These are phyloP conservation scores for Protomyces gravidus DNA, from an alignment of 1,139 yeast species.

Conservation along the genomic window DNA sequence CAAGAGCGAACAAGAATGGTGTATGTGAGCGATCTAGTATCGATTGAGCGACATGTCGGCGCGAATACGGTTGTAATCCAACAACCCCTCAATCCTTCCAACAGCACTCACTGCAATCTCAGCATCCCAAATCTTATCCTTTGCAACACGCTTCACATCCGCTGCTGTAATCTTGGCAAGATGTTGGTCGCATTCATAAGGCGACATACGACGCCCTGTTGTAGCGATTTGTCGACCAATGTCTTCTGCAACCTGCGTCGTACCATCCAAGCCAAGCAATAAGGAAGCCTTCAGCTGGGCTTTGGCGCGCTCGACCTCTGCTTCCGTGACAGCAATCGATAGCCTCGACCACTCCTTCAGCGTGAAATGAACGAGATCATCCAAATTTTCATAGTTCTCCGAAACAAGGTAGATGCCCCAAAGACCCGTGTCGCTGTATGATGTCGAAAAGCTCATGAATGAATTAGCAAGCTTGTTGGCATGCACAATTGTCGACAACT, in stretches of 20 bases:
- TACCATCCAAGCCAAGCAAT: conserved; percentile 82
- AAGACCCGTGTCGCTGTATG: conserved; percentile 93
- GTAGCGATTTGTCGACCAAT: conserved; percentile 95
- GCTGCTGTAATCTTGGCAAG: conserved; percentile 73
- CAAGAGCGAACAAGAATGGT: too few relatives aligned
- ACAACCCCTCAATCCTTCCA: conserved; percentile 68
- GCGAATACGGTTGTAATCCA: conserved; percentile 52
- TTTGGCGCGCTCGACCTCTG: conserved; percentile 89
- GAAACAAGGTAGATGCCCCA: conserved; percentile 95
- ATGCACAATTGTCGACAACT: conserved; percentile 71
- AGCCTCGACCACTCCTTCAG: conserved; percentile 85
- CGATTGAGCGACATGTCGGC: conserved; percentile 30
- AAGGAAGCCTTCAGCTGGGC: conserved; percentile 91
- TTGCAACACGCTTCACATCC: conserved; percentile 86
- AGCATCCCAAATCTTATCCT: conserved; percentile 67
- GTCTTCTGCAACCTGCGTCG: conserved; percentile 95
- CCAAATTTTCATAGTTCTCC: conserved; percentile 63
- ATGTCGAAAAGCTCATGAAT: conserved; percentile 92
- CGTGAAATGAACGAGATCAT: conserved; percentile 67
- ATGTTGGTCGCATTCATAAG: conserved; percentile 83
- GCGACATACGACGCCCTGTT: conserved; percentile 83
- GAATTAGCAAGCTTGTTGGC: conserved; percentile 82
- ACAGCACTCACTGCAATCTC: conserved; percentile 87
- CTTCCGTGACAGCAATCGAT: conserved; percentile 71
- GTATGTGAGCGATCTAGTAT: conserved; percentile 4